A percentile compares a stretch with the other conserved stretches of the same genome.
Conservation (phyloP, 768 basidiomycete species). For the Cystofilobasidium ferigula region DNA sequence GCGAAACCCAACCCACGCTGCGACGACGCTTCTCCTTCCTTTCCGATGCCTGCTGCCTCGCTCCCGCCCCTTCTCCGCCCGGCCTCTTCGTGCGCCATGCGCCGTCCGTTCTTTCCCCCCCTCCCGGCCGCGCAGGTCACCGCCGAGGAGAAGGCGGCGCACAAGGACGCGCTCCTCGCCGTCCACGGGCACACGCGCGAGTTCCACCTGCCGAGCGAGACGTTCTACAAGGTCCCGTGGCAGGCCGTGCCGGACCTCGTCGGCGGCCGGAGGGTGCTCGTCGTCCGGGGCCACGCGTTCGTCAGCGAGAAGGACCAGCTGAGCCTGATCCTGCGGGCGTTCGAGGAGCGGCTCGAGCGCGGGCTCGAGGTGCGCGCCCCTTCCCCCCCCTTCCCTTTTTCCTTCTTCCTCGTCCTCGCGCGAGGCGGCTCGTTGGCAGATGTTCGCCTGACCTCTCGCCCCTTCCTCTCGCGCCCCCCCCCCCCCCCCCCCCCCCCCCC, state of each 20-base stretch:
- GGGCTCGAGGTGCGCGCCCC: conserved; percentile 60
- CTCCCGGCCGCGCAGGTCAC: conserved; percentile 45
- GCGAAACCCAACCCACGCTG: no score
- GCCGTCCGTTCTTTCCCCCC: no score
- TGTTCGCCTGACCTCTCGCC: no score
- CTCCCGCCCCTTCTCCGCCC: no score
- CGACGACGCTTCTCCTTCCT: no score
- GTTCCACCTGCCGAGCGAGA: conserved; percentile 40
- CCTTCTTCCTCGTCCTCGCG: background rate
- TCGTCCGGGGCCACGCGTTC: conserved; percentile 76
- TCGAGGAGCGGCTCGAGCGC: conserved; percentile 57
- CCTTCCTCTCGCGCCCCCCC: no score
- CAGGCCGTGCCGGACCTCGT: conserved; percentile 88
- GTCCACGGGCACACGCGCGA: conserved; percentile 38
- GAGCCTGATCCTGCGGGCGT: conserved; percentile 78
- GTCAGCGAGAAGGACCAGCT: conserved; percentile 66
- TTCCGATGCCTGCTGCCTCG: no score
- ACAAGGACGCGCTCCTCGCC: conserved; percentile 46
- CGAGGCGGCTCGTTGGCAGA: no score
- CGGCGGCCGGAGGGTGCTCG: conserved; percentile 62
- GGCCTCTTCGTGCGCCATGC: no score
- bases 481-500: no score
- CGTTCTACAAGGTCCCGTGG: conserved; percentile 90
- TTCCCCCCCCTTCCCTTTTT: background rate
- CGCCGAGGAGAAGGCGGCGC: conserved; percentile 47